Percentiles rank a stretch among this genome's conserved stretches.
phyloP scores from a whole-genome alignment of 305 asterid genomes.

The Rubia tinctorum region DNA sequence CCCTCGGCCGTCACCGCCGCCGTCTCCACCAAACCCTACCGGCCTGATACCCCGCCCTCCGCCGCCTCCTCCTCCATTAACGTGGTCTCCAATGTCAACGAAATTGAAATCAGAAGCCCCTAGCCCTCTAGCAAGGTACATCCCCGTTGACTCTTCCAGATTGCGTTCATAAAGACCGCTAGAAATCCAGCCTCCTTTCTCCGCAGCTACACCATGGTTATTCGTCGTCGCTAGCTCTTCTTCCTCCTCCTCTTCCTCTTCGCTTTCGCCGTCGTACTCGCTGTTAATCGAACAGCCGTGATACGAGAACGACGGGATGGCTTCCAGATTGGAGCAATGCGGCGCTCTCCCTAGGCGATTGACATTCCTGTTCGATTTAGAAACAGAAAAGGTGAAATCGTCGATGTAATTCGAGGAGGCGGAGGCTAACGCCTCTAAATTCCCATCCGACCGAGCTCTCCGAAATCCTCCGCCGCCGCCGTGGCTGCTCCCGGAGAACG shows the following conservation, averaged over 20 bases:
- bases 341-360: conserved; percentile 25
- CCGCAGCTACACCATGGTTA: neutral
- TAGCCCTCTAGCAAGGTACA: conserved; percentile 70
- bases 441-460: conserved; percentile 76
- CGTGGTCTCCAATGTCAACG: conserved; percentile 29
- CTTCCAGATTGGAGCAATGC: conserved; percentile 38
- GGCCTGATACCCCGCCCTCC: conserved; percentile 39
- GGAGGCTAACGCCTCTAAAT: conserved; percentile 46
- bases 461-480: conserved; percentile 33
- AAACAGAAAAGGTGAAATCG: conserved; percentile 36
- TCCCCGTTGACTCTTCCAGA: conserved; percentile 37
- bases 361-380: conserved; percentile 29
- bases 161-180: conserved; percentile 19
- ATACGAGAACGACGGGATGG: conserved; percentile 53
- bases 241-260: conserved; percentile 25
- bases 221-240: neutral
- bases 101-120: conserved; percentile 40
- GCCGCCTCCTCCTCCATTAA: conserved; percentile 30
- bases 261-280: conserved; percentile 37
- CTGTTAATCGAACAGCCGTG: conserved; percentile 17
- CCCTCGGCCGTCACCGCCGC: conserved; percentile 48
- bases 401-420: conserved; percentile 25
- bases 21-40: conserved; percentile 36
- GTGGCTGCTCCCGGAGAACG: conserved; percentile 8
- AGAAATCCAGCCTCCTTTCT: conserved; percentile 26